Percentiles rank a stretch among this genome's conserved stretches.
These are phyloP conservation scores for Apium graveolens DNA, from an alignment of 129 eudicot species.

Conservation along the genomic window DNA sequence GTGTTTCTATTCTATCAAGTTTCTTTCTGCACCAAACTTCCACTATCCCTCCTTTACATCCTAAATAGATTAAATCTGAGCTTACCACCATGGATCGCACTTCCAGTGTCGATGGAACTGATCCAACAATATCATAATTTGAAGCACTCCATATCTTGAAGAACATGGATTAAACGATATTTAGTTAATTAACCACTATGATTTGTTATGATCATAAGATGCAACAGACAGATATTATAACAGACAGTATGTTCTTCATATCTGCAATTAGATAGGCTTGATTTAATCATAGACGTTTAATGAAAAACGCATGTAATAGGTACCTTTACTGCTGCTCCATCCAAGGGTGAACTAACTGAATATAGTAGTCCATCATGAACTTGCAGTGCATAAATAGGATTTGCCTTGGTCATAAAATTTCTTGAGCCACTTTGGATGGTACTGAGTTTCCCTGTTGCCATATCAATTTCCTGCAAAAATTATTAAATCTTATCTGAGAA, in stretches of 20 bases:
- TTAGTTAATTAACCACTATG: conserved; percentile 5
- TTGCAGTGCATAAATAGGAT: conserved; percentile 46
- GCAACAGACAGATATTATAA: neutral
- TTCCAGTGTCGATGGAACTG: conserved; percentile 38
- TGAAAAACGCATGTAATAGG: neutral
- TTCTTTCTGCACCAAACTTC: conserved; percentile 71
- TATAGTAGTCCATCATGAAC: conserved; percentile 54
- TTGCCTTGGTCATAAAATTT: conserved; percentile 50
- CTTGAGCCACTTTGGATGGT: conserved; percentile 60
- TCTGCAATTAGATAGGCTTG: neutral
- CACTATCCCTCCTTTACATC: conserved; percentile 50
- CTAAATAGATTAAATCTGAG: conserved; percentile 58
- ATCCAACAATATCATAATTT: conserved; percentile 33
- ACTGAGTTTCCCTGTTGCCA: conserved; percentile 49
- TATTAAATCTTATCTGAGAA: neutral
- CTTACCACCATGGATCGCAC: conserved; percentile 50
- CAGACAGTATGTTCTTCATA: neutral
- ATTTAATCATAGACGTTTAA: neutral
- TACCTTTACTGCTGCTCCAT: conserved; percentile 72
- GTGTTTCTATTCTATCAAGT: conserved; percentile 41
- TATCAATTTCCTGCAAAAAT: conserved; percentile 50
- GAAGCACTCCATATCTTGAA: conserved; percentile 58
- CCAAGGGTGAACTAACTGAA: conserved; percentile 47
- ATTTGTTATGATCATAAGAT: neutral
- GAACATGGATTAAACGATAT: neutral